These are phyloP conservation scores for Lotmaria passim DNA, from an alignment of 208 protist species.

Conservation along the genomic window DNA sequence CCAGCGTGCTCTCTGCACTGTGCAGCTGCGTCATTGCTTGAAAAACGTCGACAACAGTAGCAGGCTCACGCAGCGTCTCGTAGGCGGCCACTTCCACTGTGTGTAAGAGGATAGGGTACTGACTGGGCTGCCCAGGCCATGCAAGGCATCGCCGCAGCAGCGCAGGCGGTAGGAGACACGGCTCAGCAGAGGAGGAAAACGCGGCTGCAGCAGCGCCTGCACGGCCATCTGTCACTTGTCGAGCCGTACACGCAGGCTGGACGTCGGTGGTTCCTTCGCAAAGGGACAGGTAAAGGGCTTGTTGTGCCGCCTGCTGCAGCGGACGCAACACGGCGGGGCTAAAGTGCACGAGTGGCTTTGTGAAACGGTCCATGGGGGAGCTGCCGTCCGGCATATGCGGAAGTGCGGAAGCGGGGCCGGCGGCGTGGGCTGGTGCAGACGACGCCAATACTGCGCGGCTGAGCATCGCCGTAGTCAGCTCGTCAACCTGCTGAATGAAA, in stretches of 20 bases:
- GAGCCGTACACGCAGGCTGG: not conserved
- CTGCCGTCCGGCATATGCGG: slow-evolving; percentile 32
- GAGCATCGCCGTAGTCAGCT: slow-evolving; percentile 31
- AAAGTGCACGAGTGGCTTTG: slow-evolving; percentile 35
- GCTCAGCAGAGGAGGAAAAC: not conserved
- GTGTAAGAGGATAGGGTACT: slow-evolving; percentile 25
- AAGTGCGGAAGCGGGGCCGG: not conserved
- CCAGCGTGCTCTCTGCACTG: not conserved
- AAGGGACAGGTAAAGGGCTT: slow-evolving; percentile 50
- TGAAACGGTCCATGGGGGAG: slow-evolving; percentile 38
- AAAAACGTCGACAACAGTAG: slow-evolving; percentile 29
- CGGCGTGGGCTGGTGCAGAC: not conserved
- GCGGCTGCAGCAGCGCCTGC: not conserved
- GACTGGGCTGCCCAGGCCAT: slow-evolving; percentile 23
- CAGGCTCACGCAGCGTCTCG: slow-evolving; percentile 30
- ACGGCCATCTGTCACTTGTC: not conserved
- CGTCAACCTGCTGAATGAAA: slow-evolving; percentile 42
- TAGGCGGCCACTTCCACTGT: slow-evolving; percentile 31
- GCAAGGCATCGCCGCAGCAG: slow-evolving; percentile 32
- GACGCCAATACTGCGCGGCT: not conserved
- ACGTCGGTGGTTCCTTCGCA: slow-evolving; percentile 50
- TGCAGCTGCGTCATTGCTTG: slow-evolving; percentile 22
- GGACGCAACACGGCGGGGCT: slow-evolving; percentile 29
- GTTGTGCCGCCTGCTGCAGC: slow-evolving; percentile 52
- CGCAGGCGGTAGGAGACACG: not conserved